These are phyloP conservation scores for Ganoderma sinense DNA, from an alignment of 1,284 basidiomycete genomes.

Conservation along the genomic window DNA sequence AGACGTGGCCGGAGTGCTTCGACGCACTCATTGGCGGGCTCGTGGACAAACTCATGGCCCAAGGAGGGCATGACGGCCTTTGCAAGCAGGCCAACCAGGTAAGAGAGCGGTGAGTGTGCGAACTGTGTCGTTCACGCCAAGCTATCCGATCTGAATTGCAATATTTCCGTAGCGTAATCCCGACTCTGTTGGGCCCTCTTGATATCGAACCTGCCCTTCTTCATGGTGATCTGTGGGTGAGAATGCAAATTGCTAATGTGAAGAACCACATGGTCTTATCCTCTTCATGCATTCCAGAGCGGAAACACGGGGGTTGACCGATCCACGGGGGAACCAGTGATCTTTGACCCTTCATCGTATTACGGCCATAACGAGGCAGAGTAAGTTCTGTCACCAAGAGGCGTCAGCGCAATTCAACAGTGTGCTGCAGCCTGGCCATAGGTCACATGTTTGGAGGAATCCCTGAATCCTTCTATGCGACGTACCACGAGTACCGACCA, in stretches of 20 bases:
- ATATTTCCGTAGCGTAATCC: conserved; percentile 70
- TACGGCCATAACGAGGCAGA: conserved; percentile 91
- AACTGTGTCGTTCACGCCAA: neutral
- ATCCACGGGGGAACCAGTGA: conserved; percentile 65
- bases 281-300: conserved; percentile 50
- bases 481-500: conserved; percentile 76
- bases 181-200: conserved; percentile 70
- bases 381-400: conserved; percentile 49
- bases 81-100: conserved; percentile 64
- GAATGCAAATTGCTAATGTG: conserved; percentile 29
- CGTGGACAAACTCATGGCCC: conserved; percentile 58
- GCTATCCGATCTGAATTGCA: neutral
- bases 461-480: conserved; percentile 70
- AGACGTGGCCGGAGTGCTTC: conserved; percentile 79
- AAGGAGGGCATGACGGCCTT: conserved; percentile 55
- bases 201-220: conserved; percentile 78
- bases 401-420: neutral
- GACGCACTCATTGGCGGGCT: conserved; percentile 74
- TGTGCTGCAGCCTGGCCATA: conserved; percentile 70
- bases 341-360: conserved; percentile 86
- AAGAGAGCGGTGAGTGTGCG: conserved; percentile 56
- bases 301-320: conserved; percentile 75
- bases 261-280: neutral
- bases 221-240: conserved; percentile 89
- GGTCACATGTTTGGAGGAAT: conserved; percentile 88